Conservation (phyloP, 2,329 filamentous ascomycete genomes). For the Apiospora malaysiana region DNA sequence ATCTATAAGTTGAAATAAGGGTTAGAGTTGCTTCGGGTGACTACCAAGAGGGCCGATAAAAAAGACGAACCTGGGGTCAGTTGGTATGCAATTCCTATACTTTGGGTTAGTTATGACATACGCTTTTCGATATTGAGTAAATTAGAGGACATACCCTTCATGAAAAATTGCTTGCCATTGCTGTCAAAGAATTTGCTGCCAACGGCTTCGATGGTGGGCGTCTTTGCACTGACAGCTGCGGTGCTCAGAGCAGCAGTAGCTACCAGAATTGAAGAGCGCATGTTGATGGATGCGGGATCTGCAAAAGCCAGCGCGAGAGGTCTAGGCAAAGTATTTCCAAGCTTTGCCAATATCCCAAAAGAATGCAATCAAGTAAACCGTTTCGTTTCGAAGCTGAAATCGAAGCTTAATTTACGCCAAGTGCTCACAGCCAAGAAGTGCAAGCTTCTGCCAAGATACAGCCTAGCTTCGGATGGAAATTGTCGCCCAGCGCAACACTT, state of each 20-base stretch:
- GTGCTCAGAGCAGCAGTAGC: conserved; percentile 43
- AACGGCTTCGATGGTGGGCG: conserved; percentile 59
- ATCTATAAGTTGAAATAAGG: not conserved
- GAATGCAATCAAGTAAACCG: not conserved
- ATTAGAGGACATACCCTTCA: conserved; percentile 68
- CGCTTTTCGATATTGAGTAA: not conserved
- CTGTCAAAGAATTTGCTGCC: conserved; percentile 87
- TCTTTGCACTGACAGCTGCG: conserved; percentile 43
- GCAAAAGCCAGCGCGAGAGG: not conserved
- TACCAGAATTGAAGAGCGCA: conserved; percentile 44
- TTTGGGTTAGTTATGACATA: not conserved
- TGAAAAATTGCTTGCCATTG: conserved; percentile 81
- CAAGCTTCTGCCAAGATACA: conserved; percentile 1
- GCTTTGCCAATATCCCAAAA: not conserved
- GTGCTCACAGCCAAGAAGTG: conserved; percentile 5
- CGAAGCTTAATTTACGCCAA: not conserved
- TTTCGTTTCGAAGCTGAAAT: not conserved
- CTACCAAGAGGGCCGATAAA: not conserved
- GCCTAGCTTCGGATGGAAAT: not conserved
- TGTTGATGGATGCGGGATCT: conserved; percentile 31
- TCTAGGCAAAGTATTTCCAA: not conserved
- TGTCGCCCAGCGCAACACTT: not conserved
- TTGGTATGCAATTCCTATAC: conserved; percentile 51
- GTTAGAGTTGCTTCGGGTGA: conserved; percentile 14
- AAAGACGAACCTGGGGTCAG: conserved; percentile 18